Percentiles rank a stretch among this genome's conserved stretches.
These are phyloP conservation scores for Globisporangium mamillatum DNA, from an alignment of 352 stramenopile genomes.

Conservation along the genomic window DNA sequence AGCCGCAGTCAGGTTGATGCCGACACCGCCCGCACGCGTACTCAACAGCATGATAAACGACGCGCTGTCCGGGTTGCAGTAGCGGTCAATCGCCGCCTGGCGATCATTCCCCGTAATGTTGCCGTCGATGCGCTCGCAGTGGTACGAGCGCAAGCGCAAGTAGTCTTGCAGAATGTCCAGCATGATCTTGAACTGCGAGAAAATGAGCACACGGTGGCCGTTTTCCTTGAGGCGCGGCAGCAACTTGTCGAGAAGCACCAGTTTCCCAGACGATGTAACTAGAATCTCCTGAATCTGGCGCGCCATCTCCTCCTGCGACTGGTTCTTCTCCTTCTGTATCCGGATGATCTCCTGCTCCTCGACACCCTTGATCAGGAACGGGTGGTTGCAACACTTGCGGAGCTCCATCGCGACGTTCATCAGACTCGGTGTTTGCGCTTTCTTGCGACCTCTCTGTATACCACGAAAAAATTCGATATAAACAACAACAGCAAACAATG, in stretches of 20 bases:
- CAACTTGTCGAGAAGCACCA: constrained; percentile 99
- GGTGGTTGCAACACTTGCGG: constrained; percentile 94
- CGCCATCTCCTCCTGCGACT: constrained; percentile 48
- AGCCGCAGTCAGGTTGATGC: constrained; percentile 96
- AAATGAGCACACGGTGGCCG: constrained; percentile 97
- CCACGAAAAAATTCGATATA: not conserved
- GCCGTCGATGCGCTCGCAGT: constrained; percentile 98
- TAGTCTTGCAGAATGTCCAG: constrained; percentile 99
- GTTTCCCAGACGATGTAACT: constrained; percentile 95
- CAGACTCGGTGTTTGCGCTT: constrained; percentile 73
- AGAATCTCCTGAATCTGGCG: constrained; percentile 84
- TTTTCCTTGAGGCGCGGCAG: constrained; percentile 94
- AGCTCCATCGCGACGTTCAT: constrained; percentile 95
- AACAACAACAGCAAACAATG: not conserved
- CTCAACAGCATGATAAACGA: constrained; percentile 98
- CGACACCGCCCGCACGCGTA: constrained; percentile 96
- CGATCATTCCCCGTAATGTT: constrained; percentile 96
- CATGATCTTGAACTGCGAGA: constrained; percentile 99
- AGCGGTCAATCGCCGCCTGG: constrained; percentile 93
- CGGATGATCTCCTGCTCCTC: constrained; percentile 75
- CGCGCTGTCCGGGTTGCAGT: constrained; percentile 58
- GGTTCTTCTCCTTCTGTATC: constrained; percentile 52
- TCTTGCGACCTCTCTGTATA: constrained; percentile 51
- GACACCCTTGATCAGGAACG: constrained; percentile 90
- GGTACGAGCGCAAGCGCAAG: constrained; percentile 87